A percentile compares a stretch with the other conserved stretches of the same genome.
Conservation (phyloP, 306 rosid genomes). For the Parietaria judaica region DNA sequence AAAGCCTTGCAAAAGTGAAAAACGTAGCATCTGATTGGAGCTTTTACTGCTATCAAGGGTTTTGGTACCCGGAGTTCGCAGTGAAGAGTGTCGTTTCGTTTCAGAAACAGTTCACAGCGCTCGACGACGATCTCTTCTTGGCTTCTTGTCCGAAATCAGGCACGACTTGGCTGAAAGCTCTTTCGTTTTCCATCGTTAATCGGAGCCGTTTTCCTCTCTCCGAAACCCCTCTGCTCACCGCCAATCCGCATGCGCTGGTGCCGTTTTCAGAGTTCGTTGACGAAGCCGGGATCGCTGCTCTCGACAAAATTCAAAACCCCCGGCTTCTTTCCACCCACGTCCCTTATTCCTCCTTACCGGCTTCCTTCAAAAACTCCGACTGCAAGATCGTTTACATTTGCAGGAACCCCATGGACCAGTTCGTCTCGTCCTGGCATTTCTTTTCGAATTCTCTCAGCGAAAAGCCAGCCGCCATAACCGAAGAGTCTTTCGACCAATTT, state of each 20-base stretch:
- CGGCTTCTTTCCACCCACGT: background rate
- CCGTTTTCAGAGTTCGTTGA: background rate
- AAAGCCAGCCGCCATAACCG: background rate
- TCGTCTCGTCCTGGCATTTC: background rate
- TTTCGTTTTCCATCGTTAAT: background rate
- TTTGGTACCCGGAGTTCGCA: background rate
- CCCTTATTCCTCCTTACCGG: background rate
- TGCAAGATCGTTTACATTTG: constrained; percentile 3
- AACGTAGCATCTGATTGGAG: background rate
- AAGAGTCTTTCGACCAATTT: background rate
- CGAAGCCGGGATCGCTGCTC: no score
- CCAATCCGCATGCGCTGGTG: background rate
- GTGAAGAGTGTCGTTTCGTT: background rate
- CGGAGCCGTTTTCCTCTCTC: background rate
- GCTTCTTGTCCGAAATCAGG: constrained; percentile 5
- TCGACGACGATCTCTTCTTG: background rate
- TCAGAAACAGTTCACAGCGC: background rate
- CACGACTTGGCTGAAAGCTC: constrained; percentile 8
- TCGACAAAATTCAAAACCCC: background rate
- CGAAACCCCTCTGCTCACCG: background rate
- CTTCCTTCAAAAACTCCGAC: background rate
- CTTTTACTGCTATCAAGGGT: background rate
- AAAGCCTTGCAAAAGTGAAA: background rate
- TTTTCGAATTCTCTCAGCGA: background rate
- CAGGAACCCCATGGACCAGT: background rate